Evolutionary conservation across 495 filamentous ascomycete species (phyloP).

Genomic region (Podospora pseudocomata): DNA sequence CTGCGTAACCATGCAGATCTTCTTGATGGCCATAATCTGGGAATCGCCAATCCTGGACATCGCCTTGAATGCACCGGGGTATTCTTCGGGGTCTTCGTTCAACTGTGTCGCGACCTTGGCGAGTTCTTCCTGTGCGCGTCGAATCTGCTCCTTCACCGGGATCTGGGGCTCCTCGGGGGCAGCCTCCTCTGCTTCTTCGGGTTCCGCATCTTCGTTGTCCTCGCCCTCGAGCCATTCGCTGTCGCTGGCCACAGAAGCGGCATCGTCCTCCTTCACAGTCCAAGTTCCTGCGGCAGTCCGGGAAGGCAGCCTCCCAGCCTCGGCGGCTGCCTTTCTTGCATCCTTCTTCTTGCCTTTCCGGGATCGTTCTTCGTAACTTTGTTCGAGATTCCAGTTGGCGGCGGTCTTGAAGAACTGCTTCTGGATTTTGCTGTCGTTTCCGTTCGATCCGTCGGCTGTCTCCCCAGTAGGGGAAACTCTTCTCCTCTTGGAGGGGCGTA

Average conservation of each 20-base stretch:
- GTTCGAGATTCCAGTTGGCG: constrained; percentile 77
- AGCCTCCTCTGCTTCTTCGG: constrained; percentile 28
- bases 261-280: constrained; percentile 47
- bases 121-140: constrained; percentile 87
- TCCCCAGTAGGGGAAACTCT: constrained; percentile 41
- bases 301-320: constrained; percentile 63
- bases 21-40: constrained; percentile 68
- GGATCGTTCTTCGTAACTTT: constrained; percentile 79
- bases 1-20: constrained; percentile 78
- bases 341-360: constrained; percentile 70
- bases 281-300: constrained; percentile 74
- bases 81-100: constrained; percentile 91
- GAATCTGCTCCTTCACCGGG: constrained; percentile 69
- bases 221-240: constrained; percentile 52
- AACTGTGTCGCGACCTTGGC: constrained; percentile 75
- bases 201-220: constrained; percentile 40
- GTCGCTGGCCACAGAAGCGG: constrained; percentile 49
- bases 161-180: constrained; percentile 58
- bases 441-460: constrained; percentile 26
- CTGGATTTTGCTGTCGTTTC: constrained; percentile 34
- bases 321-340: constrained; percentile 50
- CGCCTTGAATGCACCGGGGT: constrained; percentile 70
- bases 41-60: constrained; percentile 72
- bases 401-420: constrained; percentile 47
- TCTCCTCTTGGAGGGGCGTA: constrained; percentile 43